Base-by-base conservation (phyloP, 2,329 filamentous ascomycete genomes). In the Talaromyces piceae region DNA sequence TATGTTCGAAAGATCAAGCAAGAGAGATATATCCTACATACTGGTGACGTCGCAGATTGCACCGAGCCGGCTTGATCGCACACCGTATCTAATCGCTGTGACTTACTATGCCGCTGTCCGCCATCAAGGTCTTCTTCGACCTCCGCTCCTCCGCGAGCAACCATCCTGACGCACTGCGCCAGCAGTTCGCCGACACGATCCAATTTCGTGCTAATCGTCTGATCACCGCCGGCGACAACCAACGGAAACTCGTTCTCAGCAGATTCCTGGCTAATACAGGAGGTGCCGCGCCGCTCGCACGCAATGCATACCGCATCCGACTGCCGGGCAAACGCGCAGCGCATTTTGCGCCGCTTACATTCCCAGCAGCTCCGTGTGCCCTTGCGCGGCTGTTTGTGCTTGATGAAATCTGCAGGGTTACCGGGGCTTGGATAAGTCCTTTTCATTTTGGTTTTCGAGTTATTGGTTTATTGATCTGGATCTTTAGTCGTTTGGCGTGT, bases 231-330 rank as follows among this genome's bases (percentile, higher is more conserved):
- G 26, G 7, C 16, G 16, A 2, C 22, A 12, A 43, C 39, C 4
- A 22, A 12, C 12, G 22, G 4, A 13, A 13, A 30, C 5, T 9
- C 12, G 31, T 70, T 66, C 26, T 76, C 70, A 2, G 66, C 65
- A 22, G 71, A 70, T 46, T 78, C 75, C 54, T 81, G 78, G 53
- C 74, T 70, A 26, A 78, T 58, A 50, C 77, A 79, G 26, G 33
- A 49, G 2, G 46, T 53, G 2, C 54, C 56, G 3, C 59, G 58
- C 3, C 52, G 54, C 23, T 49, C 47, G 27, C 58, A 61, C 3
- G 49, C 47, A n/a, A 47, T 46, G 20, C 59, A 61, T 1, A 55
- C 47, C 3, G 37, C 16, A 8, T 49, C 51, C n/a, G 28, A 45
- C 12, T 25, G 22, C 22, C 25, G 18, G 26, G 46, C 30, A 41